phyloP scores from a whole-genome alignment of 1,284 basidiomycete species.

The Phylloboletellus chloephorus region DNA sequence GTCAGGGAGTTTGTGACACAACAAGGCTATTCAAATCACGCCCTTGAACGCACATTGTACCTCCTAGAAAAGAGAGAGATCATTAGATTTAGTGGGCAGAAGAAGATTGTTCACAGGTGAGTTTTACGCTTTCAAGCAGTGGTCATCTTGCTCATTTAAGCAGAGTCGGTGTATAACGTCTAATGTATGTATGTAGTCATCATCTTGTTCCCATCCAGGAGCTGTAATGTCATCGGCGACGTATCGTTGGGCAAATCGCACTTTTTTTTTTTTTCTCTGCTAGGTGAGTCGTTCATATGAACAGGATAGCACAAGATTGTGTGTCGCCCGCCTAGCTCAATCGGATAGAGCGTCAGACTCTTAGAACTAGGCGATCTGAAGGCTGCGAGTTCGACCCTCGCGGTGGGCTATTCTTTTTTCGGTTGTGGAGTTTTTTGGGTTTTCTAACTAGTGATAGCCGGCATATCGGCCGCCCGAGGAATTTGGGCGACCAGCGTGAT shows the following conservation, averaged over 20 bases:
- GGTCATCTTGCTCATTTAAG: conserved; percentile 5
- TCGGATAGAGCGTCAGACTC: conserved; percentile 85
- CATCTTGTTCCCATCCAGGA: neutral
- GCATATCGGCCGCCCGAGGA: too few species aligned
- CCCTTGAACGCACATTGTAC: conserved; percentile 88
- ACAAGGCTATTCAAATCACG: conserved; percentile 88
- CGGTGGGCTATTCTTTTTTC: conserved; percentile 60
- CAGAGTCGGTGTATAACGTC: conserved; percentile 30
- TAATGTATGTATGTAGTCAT: neutral
- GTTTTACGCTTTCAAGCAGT: conserved; percentile 3
- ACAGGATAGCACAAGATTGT: too few species aligned
- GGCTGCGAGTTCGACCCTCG: conserved; percentile 90
- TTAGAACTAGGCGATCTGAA: conserved; percentile 56
- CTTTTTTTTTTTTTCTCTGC: too few species aligned
- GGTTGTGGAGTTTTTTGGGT: too few species aligned
- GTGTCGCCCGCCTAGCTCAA: conserved; percentile 76
- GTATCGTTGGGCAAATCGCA: too few species aligned
- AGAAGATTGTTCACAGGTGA: conserved; percentile 50
- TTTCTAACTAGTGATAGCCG: too few species aligned
- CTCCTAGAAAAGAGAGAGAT: conserved; percentile 95
- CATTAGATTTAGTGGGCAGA: conserved; percentile 65
- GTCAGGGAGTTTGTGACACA: conserved; percentile 94
- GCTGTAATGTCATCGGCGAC: too few species aligned
- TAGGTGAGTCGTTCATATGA: too few species aligned
- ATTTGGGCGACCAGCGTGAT: too few species aligned